Conservation (phyloP, 495 filamentous ascomycete species). For the Penicillium pancosmium region DNA sequence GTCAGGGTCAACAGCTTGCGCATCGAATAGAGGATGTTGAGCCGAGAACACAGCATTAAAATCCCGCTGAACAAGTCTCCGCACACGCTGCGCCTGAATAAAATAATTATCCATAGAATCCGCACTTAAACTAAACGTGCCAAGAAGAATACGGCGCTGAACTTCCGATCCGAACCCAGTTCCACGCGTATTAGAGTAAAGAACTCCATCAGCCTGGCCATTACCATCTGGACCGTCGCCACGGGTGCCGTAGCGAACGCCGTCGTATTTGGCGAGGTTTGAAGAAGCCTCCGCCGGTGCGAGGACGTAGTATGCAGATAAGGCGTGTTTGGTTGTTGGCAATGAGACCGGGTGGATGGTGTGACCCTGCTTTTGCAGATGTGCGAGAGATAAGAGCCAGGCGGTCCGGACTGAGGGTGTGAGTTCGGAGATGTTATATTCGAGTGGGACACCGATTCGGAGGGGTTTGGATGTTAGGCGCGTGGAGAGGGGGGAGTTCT, state of each 20-base stretch:
- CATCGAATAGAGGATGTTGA: slow-evolving; percentile 60
- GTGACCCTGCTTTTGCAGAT: slow-evolving; percentile 64
- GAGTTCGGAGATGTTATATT: slow-evolving; percentile 90
- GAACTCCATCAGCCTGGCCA: slow-evolving; percentile 48
- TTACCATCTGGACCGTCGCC: slow-evolving; percentile 32
- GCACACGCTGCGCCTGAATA: slow-evolving; percentile 85
- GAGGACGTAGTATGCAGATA: slow-evolving; percentile 93
- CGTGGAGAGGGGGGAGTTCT: slow-evolving; percentile 30
- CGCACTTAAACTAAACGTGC: slow-evolving; percentile 88
- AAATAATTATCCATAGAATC: slow-evolving; percentile 96
- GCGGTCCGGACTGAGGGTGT: slow-evolving; percentile 61
- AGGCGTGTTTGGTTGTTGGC: slow-evolving; percentile 78
- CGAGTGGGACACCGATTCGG: slow-evolving; percentile 75
- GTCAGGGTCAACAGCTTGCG: slow-evolving; percentile 20
- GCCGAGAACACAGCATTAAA: slow-evolving; percentile 77
- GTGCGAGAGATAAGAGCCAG: slow-evolving; percentile 64
- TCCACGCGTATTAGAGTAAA: slow-evolving; percentile 77
- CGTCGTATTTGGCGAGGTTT: slow-evolving; percentile 97
- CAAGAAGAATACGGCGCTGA: slow-evolving; percentile 80
- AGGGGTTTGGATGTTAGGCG: slow-evolving; percentile 34
- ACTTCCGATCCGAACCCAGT: slow-evolving; percentile 82
- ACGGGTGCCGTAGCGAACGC: slow-evolving; percentile 80
- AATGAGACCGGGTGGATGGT: slow-evolving; percentile 76
- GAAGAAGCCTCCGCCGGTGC: slow-evolving; percentile 95
- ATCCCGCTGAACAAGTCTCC: slow-evolving; percentile 79